phyloP scores from a whole-genome alignment of 345 rosid genomes.

The Eucalyptus leucophloia region DNA sequence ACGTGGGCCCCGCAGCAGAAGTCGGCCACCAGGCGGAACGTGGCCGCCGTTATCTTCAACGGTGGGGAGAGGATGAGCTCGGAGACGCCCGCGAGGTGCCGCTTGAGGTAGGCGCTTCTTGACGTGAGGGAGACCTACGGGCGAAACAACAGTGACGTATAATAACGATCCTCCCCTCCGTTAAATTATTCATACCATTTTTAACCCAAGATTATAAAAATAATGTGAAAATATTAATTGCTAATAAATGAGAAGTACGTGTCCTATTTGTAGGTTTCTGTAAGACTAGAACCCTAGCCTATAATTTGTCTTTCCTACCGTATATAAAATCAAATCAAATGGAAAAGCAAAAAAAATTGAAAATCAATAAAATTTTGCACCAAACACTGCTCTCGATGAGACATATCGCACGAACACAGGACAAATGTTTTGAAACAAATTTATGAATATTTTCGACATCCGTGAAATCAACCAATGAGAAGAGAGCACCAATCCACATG shows the following conservation, averaged over 20 bases:
- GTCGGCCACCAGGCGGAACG: conserved; percentile 43
- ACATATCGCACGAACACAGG: background rate
- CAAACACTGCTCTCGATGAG: background rate
- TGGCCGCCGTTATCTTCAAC: conserved; percentile 60
- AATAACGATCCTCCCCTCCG: background rate
- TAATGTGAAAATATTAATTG: background rate
- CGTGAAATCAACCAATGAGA: background rate
- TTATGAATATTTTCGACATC: background rate
- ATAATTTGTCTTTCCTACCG: background rate
- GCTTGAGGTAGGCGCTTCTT: conserved; percentile 54
- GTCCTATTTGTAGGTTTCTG: background rate
- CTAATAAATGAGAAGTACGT: background rate
- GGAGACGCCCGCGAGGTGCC: conserved; percentile 39
- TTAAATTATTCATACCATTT: background rate
- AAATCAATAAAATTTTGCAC: background rate
- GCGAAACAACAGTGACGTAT: background rate
- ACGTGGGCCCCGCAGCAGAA: conserved; percentile 56
- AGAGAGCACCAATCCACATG: background rate
- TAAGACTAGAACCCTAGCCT: background rate
- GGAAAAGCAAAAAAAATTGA: background rate
- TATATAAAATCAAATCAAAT: background rate
- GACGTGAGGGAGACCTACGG: conserved; percentile 52
- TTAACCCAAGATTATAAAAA: background rate
- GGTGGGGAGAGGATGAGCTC: conserved; percentile 64
- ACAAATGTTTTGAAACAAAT: background rate